Evolutionary conservation across 805 yeast genomes (phyloP), one percentile per base, ranked within the genome.

Genomic region (Candida vartiovaarae): DNA sequence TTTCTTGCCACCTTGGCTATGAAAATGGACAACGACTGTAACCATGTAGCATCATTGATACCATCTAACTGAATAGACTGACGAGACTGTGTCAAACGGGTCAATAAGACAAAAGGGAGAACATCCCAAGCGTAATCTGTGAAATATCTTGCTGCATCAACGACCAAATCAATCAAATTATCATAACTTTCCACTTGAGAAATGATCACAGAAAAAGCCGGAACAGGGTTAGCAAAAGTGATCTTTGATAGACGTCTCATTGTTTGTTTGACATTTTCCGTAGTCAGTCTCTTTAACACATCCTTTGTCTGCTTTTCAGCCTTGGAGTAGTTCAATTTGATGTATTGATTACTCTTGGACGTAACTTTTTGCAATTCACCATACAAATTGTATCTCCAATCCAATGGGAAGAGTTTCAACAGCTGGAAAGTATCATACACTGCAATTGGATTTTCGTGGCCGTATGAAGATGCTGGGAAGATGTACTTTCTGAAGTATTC

Each of bases 121-220:
- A 80, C 84, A 60, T 91, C 98, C 89, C 95, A 88, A 0, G 89
- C 88, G 54, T 83, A 82, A 5, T 66, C 73, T 40, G 81, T 82
- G 59, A 88, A 87, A 56, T 77, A 82, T 34, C 78, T 68, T 0
- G 96, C 88, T 6, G 93, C 77, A 38, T 82, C 82, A 8, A 87
- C 89, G 6, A 91, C 79, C 45, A 91, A 68, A 33, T 78, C 80
- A 37, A 82, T 84, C 49, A 91, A 74, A 57, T 91, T 91, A 57
- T 84, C 95, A 59, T 91, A 91, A 66, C 93, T 87, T 62, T 91
- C 98, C 50, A 91, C 78, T 57, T 88, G 96, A 38, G 78, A 78
- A 8, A 90, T 70, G 38, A 86, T 72, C 0, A 85, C 81, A 24
- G 76, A 65, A 36, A 90, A 75, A 10, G 89, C 78, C 2, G 95